phyloP scores from a whole-genome alignment of 768 basidiomycete species.

The Phylloporus sp. region DNA sequence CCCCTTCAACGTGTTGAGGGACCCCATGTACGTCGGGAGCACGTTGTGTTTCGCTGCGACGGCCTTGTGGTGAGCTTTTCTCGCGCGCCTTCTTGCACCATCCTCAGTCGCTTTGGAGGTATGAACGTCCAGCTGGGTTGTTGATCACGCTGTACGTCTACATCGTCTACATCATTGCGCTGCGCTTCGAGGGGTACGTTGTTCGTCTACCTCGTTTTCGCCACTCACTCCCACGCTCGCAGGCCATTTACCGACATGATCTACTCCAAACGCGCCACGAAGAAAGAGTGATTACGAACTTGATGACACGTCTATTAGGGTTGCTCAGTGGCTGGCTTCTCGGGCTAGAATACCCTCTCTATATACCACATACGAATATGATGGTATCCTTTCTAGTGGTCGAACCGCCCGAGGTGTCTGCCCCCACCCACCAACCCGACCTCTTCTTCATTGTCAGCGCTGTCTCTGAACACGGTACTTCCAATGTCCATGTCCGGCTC shows the following conservation, averaged over 20 bases:
- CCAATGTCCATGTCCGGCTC: conserved; percentile 1
- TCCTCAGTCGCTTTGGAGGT: conserved; percentile 43
- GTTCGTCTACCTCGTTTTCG: not conserved
- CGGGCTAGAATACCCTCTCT: not conserved
- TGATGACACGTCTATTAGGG: not conserved
- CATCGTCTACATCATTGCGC: conserved; percentile 76
- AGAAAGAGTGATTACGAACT: conserved; percentile 16
- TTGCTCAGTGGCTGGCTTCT: not conserved
- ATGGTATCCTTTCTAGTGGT: not conserved
- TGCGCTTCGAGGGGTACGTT: conserved; percentile 85
- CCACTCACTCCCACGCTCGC: not conserved
- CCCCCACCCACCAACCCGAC: conserved; percentile 16
- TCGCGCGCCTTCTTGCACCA: not conserved
- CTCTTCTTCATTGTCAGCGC: conserved; percentile 11
- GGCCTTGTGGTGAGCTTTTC: conserved; percentile 68
- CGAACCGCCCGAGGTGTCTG: conserved; percentile 4
- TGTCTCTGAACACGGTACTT: conserved; percentile 3
- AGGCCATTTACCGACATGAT: conserved; percentile 84
- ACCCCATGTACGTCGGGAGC: conserved; percentile 98
- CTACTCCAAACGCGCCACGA: conserved; percentile 48
- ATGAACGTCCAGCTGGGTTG: conserved; percentile 80
- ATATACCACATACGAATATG: not conserved
- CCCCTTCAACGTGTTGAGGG: conserved; percentile 88
- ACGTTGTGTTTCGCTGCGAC: conserved; percentile 85
- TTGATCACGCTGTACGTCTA: conserved; percentile 78